Evolutionary conservation across 2,329 filamentous ascomycete species (phyloP).

Genomic region (Hypoxylon sp.): DNA sequence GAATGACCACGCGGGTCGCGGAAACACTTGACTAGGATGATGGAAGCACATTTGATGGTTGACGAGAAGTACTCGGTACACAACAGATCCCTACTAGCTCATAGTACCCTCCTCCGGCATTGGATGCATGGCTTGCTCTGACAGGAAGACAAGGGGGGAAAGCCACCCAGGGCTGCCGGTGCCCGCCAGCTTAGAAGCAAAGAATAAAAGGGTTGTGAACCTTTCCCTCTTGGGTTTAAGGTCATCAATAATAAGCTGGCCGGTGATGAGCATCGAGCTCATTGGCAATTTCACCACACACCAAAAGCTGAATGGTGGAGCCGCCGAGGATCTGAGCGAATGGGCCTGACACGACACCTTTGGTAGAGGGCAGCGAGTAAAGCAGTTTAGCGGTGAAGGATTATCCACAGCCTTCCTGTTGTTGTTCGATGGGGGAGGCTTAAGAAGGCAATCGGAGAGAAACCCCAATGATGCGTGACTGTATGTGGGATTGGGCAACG

Average conservation of each 20-base stretch:
- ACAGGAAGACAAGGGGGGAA: conserved; percentile 38
- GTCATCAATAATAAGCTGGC: conserved; percentile 50
- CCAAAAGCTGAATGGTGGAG: conserved; percentile 52
- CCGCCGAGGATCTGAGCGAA: conserved; percentile 51
- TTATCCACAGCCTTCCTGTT: conserved; percentile 49
- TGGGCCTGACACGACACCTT: conserved; percentile 48
- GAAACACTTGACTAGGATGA: conserved; percentile 39
- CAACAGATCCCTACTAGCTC: conserved; percentile 40
- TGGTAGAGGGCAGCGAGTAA: conserved; percentile 40
- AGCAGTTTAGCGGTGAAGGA: conserved; percentile 53
- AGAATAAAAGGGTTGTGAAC: conserved; percentile 46
- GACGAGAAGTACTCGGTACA: conserved; percentile 39
- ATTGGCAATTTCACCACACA: conserved; percentile 48
- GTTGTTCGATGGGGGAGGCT: conserved; percentile 30
- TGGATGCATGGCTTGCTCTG: conserved; percentile 48
- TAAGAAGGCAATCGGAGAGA: conserved; percentile 37
- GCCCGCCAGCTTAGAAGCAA: conserved; percentile 39
- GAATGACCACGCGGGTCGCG: conserved; percentile 49
- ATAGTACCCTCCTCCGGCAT: conserved; percentile 47
- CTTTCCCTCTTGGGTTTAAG: conserved; percentile 49
- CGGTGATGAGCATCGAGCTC: conserved; percentile 44
- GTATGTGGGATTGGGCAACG: conserved; percentile 48
- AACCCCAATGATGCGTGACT: conserved; percentile 35
- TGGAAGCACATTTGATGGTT: conserved; percentile 25
- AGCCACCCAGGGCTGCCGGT: conserved; percentile 43